Percentiles rank a stretch among this genome's conserved stretches.
Conservation (phyloP, 2,329 filamentous ascomycete species). For the Fusarium heterosporum region DNA sequence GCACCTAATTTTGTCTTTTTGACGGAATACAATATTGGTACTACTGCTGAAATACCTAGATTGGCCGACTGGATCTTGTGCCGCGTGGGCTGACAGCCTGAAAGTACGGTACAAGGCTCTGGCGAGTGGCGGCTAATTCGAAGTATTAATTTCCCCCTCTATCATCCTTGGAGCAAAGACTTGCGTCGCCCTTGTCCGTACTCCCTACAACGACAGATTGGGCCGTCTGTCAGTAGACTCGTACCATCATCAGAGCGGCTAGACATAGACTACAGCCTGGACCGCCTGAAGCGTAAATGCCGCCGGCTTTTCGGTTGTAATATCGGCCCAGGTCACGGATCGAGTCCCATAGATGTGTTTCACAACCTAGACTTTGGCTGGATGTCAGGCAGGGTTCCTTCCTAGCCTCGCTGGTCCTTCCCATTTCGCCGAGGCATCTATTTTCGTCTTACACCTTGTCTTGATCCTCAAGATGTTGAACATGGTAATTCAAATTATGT, state of each 20-base stretch:
- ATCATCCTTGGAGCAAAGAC: not conserved
- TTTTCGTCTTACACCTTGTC: not conserved
- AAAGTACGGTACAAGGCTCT: not conserved
- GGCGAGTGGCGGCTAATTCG: not conserved
- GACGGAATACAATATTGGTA: too few species aligned
- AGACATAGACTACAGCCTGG: not conserved
- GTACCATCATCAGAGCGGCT: not conserved
- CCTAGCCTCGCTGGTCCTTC: not conserved
- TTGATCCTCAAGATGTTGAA: not conserved
- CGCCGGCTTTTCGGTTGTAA: not conserved
- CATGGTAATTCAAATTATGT: not conserved
- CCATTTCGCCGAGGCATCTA: not conserved
- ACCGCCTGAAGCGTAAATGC: not conserved
- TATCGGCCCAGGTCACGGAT: too few species aligned
- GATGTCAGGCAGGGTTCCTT: not conserved
- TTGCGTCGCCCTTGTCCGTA: not conserved
- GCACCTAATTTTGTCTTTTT: constrained; percentile 41
- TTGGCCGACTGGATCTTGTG: constrained; percentile 2
- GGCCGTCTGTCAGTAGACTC: not conserved
- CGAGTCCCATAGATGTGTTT: too few species aligned
- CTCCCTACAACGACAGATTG: not conserved
- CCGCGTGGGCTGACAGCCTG: constrained; percentile 4
- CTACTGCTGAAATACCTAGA: not conserved
- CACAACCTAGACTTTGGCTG: not conserved
- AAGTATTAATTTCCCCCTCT: not conserved